Conservation (phyloP, 768 basidiomycete species). For the Collybiopsis confluens region DNA sequence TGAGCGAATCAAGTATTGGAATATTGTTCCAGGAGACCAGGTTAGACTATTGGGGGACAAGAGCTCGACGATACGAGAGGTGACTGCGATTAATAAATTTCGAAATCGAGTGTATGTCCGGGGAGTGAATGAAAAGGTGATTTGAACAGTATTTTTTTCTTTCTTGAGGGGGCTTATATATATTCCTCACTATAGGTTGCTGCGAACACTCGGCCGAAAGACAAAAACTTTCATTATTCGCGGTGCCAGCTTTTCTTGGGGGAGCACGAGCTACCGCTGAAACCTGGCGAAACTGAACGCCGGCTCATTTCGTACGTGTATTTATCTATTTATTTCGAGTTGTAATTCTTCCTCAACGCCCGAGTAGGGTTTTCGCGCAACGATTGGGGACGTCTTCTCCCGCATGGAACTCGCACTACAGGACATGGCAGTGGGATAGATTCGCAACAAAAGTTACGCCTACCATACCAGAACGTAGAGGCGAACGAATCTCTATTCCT, state of each 20-base stretch:
- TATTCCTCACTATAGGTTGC: neutral
- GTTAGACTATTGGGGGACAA: slow-evolving; percentile 68
- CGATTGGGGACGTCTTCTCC: slow-evolving; percentile 62
- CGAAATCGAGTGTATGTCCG: slow-evolving; percentile 60
- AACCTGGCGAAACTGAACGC: slow-evolving; percentile 26
- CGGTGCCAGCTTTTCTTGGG: slow-evolving; percentile 77
- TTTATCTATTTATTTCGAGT: slow-evolving; percentile 7
- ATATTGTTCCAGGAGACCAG: slow-evolving; percentile 80
- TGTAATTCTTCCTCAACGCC: neutral
- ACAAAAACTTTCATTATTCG: slow-evolving; percentile 68
- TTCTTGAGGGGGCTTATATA: neutral
- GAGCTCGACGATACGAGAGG: slow-evolving; percentile 58
- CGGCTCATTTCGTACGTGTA: slow-evolving; percentile 41
- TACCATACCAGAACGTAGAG: slow-evolving; percentile 38
- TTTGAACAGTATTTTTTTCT: slow-evolving; percentile 23
- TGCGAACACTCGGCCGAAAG: slow-evolving; percentile 18
- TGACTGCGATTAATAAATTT: slow-evolving; percentile 68
- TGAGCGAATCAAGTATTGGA: slow-evolving; percentile 83
- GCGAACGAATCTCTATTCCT: slow-evolving; percentile 46
- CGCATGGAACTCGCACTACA: slow-evolving; percentile 49
- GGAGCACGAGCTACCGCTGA: slow-evolving; percentile 51
- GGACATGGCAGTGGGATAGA: slow-evolving; percentile 69
- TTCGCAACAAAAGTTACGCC: slow-evolving; percentile 66
- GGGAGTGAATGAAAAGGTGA: slow-evolving; percentile 32
- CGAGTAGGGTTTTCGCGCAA: slow-evolving; percentile 68